Evolutionary conservation across 1,284 basidiomycete genomes (phyloP), one percentile per base, ranked within the genome.

Genomic region (Trichosporon inkin): DNA sequence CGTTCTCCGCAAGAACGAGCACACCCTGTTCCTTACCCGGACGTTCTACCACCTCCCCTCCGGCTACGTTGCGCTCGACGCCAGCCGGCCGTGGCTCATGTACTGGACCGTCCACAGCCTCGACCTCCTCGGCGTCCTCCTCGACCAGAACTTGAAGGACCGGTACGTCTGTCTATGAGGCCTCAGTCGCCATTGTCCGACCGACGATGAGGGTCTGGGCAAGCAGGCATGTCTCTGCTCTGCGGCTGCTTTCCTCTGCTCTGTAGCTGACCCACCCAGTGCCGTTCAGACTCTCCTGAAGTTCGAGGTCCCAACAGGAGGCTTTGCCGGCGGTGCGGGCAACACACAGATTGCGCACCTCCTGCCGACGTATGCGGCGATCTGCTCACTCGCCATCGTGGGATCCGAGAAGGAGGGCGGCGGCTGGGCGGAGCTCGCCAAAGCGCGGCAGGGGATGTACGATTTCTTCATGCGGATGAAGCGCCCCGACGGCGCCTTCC

Each of bases 381-480:
- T 97, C 3, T 91, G 86, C 66, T 81, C 91, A 0, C 81, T 99
- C 3, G 90, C 92, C 0, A 89, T 91, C 55, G 87, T 86, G 1
- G 92, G 93, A 2, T 79, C 84, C 16, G 68, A 72, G 3, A 74
- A 73, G 0, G 83, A 87, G 0, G 88, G 87, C 0, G 82, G 84
- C 6, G 84, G 83, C 1, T 94, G 91, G 90, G 87, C 90, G 67
- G 79, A 86, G 64, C 86, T 93, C 52, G 83, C 92, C 69, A 60
- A 61, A n/a, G 62, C 64, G 10, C 82, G 90, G 84, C 87, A 74
- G 56, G 84, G 84, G 62, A 83, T 96, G 71, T 95, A 96, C 75
- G 76, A 84, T 4, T 98, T 94, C 80, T 93, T 98, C 79, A 85
- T 95, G 84, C 87, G 89, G 1, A 80, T 98, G 62, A 99, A 99